phyloP scores from a whole-genome alignment of 2,329 filamentous ascomycete species.

The Verticillium tricorpus region DNA sequence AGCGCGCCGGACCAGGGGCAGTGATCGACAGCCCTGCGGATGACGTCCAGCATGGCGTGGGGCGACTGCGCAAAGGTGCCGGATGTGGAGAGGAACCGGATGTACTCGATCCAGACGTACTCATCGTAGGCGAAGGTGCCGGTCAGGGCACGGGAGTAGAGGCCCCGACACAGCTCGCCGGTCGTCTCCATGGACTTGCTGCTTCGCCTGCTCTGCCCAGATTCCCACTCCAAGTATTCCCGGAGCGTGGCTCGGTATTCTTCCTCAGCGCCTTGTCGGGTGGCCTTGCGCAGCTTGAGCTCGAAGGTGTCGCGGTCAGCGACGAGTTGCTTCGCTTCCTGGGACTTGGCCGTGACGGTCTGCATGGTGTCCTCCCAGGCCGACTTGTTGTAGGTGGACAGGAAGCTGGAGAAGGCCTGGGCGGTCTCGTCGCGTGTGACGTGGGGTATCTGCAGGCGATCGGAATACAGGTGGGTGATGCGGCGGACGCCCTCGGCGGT shows the following conservation, averaged over 20 bases:
- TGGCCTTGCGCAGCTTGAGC: constrained; percentile 56
- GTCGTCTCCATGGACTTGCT: constrained; percentile 38
- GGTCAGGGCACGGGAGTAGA: constrained; percentile 75
- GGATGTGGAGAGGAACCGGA: constrained; percentile 64
- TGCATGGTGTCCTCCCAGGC: constrained; percentile 73
- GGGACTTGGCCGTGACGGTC: constrained; percentile 58
- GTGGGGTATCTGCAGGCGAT: constrained; percentile 69
- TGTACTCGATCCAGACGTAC: constrained; percentile 76
- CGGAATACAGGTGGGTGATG: constrained; percentile 64
- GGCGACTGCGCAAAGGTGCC: constrained; percentile 31
- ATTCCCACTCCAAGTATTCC: constrained; percentile 85
- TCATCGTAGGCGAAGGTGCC: constrained; percentile 68
- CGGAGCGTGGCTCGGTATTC: constrained; percentile 47
- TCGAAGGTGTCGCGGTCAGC: constrained; percentile 65
- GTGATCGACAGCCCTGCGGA: constrained; percentile 80
- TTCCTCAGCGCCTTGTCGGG: constrained; percentile 49
- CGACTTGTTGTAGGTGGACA: constrained; percentile 65
- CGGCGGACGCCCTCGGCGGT: constrained; percentile 55
- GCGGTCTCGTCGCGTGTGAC: constrained; percentile 71
- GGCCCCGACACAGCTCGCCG: constrained; percentile 51
- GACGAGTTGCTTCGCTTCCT: constrained; percentile 59
- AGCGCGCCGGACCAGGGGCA: constrained; percentile 89
- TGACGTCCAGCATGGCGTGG: constrained; percentile 58
- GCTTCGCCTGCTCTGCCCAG: constrained; percentile 54
- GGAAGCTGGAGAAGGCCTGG: constrained; percentile 68